Conservation (phyloP, 2,329 filamentous ascomycete species). For the Colletotrichum nymphaeae region DNA sequence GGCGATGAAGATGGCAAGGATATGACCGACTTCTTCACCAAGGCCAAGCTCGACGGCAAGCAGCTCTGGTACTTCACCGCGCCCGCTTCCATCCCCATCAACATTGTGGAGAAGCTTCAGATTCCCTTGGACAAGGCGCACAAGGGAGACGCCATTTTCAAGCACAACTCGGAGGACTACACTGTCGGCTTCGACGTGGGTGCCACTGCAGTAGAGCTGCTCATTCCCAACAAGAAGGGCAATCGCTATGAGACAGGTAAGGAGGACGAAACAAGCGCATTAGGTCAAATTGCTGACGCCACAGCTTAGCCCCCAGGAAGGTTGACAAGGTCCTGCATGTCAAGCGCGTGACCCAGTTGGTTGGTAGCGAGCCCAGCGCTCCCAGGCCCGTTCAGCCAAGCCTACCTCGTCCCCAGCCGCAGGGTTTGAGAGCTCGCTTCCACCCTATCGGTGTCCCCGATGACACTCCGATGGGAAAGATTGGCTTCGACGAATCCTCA, state of each 20-base stretch:
- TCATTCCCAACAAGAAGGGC: constrained; percentile 69
- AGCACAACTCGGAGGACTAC: constrained; percentile 73
- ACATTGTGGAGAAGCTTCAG: constrained; percentile 72
- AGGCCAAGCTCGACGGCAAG: constrained; percentile 73
- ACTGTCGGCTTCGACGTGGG: constrained; percentile 66
- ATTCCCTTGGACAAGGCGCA: constrained; percentile 67
- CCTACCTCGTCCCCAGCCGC: constrained; percentile 71
- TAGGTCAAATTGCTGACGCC: not conserved
- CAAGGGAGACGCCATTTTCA: constrained; percentile 66
- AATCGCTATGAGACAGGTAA: constrained; percentile 66
- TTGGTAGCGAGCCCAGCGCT: constrained; percentile 48
- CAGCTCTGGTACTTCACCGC: constrained; percentile 86
- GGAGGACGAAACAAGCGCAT: constrained; percentile 39
- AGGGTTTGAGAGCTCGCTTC: constrained; percentile 75
- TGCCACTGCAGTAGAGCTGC: constrained; percentile 66
- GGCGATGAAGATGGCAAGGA: constrained; percentile 56
- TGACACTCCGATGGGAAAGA: constrained; percentile 46
- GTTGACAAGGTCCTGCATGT: constrained; percentile 74
- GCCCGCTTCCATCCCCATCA: constrained; percentile 76
- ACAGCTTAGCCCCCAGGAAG: constrained; percentile 45
- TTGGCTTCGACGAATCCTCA: constrained; percentile 53
- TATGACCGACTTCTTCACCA: constrained; percentile 66
- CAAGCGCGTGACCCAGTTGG: constrained; percentile 70
- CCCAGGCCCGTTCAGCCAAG: constrained; percentile 57
- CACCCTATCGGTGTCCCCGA: constrained; percentile 69